phyloP scores from a whole-genome alignment of 2,329 filamentous ascomycete species.

The Fusarium sp. region DNA sequence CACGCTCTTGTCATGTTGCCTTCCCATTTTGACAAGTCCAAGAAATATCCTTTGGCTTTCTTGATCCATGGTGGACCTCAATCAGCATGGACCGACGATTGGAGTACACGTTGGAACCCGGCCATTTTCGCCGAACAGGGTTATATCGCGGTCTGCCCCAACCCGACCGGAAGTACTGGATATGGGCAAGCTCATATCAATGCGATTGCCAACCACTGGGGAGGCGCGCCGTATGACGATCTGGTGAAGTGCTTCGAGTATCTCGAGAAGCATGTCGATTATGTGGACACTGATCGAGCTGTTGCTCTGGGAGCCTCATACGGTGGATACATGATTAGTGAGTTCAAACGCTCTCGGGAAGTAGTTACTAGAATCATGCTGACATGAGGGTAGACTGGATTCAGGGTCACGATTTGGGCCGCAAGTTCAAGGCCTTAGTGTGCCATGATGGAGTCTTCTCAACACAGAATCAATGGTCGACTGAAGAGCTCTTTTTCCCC shows the following conservation, averaged over 20 bases:
- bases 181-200: conserved; percentile 84
- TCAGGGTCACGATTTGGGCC: conserved; percentile 84
- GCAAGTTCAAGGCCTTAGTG: conserved; percentile 88
- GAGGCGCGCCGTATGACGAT: conserved; percentile 85
- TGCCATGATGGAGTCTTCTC: conserved; percentile 90
- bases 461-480: conserved; percentile 72
- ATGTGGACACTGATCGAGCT: conserved; percentile 75
- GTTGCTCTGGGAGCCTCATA: conserved; percentile 82
- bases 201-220: conserved; percentile 85
- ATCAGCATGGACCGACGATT: conserved; percentile 78
- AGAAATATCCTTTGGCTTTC: conserved; percentile 83
- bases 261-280: conserved; percentile 73
- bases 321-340: conserved; percentile 81
- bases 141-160: conserved; percentile 84
- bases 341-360: conserved; percentile 39
- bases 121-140: conserved; percentile 89
- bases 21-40: conserved; percentile 73
- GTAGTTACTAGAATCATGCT: conserved; percentile 22
- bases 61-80: conserved; percentile 88
- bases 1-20: conserved; percentile 77
- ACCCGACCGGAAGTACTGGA: conserved; percentile 85
- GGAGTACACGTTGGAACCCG: conserved; percentile 88
- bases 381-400: conserved; percentile 76
- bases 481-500: conserved; percentile 78
- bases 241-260: conserved; percentile 83